Percentiles rank a stretch among this genome's conserved stretches.
phyloP scores from a whole-genome alignment of 2,329 filamentous ascomycete species.

The Cercospora zeae-maydis region DNA sequence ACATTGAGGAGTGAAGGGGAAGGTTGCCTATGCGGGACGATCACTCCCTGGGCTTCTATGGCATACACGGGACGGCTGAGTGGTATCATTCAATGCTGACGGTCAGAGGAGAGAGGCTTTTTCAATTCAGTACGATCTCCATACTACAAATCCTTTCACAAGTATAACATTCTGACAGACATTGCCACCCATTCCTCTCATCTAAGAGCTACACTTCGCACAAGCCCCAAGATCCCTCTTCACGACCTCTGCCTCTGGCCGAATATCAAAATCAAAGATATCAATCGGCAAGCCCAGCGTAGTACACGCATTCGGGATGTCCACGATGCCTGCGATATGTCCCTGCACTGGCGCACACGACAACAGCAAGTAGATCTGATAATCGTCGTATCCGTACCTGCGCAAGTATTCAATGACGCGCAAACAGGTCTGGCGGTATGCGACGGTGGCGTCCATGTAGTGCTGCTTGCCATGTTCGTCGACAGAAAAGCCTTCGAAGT shows the following conservation, averaged over 20 bases:
- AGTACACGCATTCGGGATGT: conserved; percentile 82
- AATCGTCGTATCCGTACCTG: conserved; percentile 63
- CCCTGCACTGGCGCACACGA: conserved; percentile 85
- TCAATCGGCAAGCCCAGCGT: conserved; percentile 86
- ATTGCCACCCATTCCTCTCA: too few relatives aligned
- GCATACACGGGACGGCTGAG: too few relatives aligned
- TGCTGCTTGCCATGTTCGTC: conserved; percentile 87
- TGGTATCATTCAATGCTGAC: too few relatives aligned
- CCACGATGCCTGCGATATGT: conserved; percentile 72
- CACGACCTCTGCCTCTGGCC: conserved; percentile 59
- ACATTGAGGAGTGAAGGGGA: too few relatives aligned
- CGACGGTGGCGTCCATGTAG: conserved; percentile 80
- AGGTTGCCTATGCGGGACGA: too few relatives aligned
- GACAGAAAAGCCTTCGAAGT: conserved; percentile 87
- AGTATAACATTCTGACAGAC: too few relatives aligned
- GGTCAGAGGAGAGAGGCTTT: too few relatives aligned
- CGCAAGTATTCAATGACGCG: conserved; percentile 73
- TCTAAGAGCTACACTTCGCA: conserved; percentile 53
- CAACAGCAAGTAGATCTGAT: conserved; percentile 82
- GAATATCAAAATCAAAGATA: conserved; percentile 92
- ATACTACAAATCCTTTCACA: too few relatives aligned
- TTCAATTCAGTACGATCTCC: too few relatives aligned
- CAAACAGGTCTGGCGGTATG: conserved; percentile 77
- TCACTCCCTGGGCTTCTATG: too few relatives aligned
- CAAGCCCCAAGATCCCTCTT: conserved; percentile 68